phyloP scores from a whole-genome alignment of 768 basidiomycete genomes.

The Pleurotus salmoneostramineus region DNA sequence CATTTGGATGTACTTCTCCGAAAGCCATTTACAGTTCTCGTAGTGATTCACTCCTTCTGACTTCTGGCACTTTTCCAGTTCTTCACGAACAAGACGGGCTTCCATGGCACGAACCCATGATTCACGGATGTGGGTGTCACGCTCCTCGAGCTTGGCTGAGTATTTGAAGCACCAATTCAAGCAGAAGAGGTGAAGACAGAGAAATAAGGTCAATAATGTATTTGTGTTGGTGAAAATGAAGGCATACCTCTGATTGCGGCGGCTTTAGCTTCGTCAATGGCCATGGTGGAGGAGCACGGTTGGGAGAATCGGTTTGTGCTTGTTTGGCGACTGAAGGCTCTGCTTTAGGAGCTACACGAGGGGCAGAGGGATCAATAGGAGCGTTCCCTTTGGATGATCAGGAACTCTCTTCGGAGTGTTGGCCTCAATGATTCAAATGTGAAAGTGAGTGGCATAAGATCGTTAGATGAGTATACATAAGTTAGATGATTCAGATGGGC shows the following conservation, averaged over 20 bases:
- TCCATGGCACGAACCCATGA: conserved; percentile 97
- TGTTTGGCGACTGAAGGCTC: conserved; percentile 4
- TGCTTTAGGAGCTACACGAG: background rate
- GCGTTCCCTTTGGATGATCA: background rate
- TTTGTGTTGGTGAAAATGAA: background rate
- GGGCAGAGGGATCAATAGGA: background rate
- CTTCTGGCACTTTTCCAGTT: conserved; percentile 86
- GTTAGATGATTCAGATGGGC: background rate
- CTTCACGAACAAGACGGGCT: conserved; percentile 80
- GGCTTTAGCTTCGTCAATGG: conserved; percentile 34
- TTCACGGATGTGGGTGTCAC: conserved; percentile 79
- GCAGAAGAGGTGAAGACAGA: background rate
- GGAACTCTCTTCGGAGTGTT: background rate
- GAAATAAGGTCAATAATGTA: background rate
- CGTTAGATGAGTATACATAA: background rate
- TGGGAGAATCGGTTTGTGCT: background rate
- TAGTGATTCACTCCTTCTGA: conserved; percentile 91
- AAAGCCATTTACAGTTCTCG: conserved; percentile 83
- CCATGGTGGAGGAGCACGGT: conserved; percentile 26
- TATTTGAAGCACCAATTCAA: no score
- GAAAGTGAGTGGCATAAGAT: background rate
- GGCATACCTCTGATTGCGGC: conserved; percentile 48
- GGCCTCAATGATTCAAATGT: background rate
- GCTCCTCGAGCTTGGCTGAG: conserved; percentile 59
- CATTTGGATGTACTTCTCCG: conserved; percentile 79